Evolutionary conservation across 1,139 yeast genomes (phyloP).

Genomic region (Eremothecium gossypii): DNA sequence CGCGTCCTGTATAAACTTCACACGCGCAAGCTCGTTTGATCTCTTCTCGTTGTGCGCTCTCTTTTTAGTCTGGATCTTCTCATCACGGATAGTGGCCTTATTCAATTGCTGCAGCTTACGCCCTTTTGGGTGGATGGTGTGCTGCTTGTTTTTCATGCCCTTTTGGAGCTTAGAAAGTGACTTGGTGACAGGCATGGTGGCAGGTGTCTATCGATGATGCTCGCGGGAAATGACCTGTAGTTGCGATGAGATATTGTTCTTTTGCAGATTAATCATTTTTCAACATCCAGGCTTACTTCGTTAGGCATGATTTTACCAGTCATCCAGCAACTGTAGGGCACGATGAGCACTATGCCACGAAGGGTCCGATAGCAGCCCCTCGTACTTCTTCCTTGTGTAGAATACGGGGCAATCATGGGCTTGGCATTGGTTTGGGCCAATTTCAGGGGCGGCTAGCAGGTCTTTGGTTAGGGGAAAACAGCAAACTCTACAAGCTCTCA

Average conservation of each 20-base stretch:
- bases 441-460: constrained; percentile 15
- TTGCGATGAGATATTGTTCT: neutral
- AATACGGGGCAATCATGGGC: constrained; percentile 35
- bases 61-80: constrained; percentile 54
- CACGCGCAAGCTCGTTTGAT: constrained; percentile 45
- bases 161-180: constrained; percentile 65
- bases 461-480: constrained; percentile 20
- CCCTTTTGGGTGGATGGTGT: constrained; percentile 72
- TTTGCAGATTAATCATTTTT: no score
- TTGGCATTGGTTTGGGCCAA: constrained; percentile 24
- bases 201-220: neutral
- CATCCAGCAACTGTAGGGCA: constrained; percentile 8
- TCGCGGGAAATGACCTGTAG: neutral
- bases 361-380: constrained; percentile 11
- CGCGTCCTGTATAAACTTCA: constrained; percentile 57
- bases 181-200: constrained; percentile 67
- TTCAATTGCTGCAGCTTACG: constrained; percentile 77
- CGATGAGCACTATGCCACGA: constrained; percentile 2
- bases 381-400: constrained; percentile 27
- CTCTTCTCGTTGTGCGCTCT: constrained; percentile 48
- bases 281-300: neutral
- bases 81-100: constrained; percentile 78
- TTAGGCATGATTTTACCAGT: constrained; percentile 6
- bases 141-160: constrained; percentile 42
- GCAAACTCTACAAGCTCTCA: constrained; percentile 29